Base-by-base conservation (phyloP, 2,329 filamentous ascomycete genomes). In the Lojkania enalia region DNA sequence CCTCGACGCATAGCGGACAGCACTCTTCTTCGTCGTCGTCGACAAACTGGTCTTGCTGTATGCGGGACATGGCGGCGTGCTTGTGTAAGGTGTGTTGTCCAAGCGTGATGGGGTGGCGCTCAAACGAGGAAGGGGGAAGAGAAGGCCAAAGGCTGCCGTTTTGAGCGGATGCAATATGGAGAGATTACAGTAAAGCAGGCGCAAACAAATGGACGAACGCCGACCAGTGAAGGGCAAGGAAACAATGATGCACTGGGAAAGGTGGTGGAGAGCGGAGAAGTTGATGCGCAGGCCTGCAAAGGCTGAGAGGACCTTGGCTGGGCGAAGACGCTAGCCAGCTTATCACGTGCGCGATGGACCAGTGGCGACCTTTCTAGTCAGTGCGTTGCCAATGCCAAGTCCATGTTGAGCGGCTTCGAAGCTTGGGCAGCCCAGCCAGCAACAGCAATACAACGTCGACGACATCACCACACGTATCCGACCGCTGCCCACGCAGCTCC, bases 1-100 rank as follows among this genome's bases (percentile, higher is more conserved):
- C 95, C 75, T 99, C 94, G 67, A 99, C 95, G 70, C 94, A 99
- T 54, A 99, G 86, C 58, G 94, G 94, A 72, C 94, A 99, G 62
- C 70, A 72, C 63, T 78, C 76, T 44, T 74, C 72, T 54, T 72
- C 70, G 53, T 78, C 76, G 50, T 77, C 75, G 60, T 77, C 75
- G 70, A 78, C 76, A 66, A 78, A 77, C 70, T 77, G 74, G 59
- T 78, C 76, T 57, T 76, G 73, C 54, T 70, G 67, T 54, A 71
- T 67, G 55, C 74, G 72, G 45, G 75, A 76, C 76, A 78, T 78
- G 58, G 49, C 59, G 58, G 41, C 43, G 42, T 38, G 48, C 46
- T 46, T 32, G 37, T 29, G 53, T 48, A 56, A 48, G 36, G 39
- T 52, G 46, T 32, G 52, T 42, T 55, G 49, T 44, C 46, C 43